These are phyloP conservation scores for Lactarius hengduanensis DNA, from an alignment of 768 basidiomycete species.

Conservation along the genomic window DNA sequence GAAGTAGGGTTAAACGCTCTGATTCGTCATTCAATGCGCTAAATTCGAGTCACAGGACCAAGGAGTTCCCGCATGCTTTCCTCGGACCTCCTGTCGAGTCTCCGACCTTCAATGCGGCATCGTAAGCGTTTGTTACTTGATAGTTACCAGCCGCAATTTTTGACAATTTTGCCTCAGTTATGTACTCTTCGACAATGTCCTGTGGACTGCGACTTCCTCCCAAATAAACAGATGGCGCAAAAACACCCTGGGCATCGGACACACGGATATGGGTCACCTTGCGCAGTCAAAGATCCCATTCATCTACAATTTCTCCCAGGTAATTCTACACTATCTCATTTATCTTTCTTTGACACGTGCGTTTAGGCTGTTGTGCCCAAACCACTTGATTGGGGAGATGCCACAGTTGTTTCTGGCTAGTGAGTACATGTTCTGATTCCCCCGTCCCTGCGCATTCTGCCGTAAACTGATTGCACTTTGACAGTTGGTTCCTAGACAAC, in stretches of 20 bases:
- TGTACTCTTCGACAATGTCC: constrained; percentile 62
- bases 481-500: constrained; percentile 65
- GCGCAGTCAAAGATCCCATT: constrained; percentile 59
- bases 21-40: not conserved
- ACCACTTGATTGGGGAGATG: constrained; percentile 66
- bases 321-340: constrained; percentile 23
- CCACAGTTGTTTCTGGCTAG: constrained; percentile 55
- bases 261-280: constrained; percentile 59
- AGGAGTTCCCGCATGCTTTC: constrained; percentile 65
- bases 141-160: not conserved
- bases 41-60: constrained; percentile 39
- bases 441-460: not conserved
- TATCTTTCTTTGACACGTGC: constrained; percentile 1
- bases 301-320: constrained; percentile 65
- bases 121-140: constrained; percentile 38
- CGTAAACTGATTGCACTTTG: constrained; percentile 10
- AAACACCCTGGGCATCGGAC: constrained; percentile 45
- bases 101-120: constrained; percentile 58
- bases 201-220: constrained; percentile 64
- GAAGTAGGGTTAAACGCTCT: constrained; percentile 38
- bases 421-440: constrained; percentile 32
- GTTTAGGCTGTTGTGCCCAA: constrained; percentile 57
- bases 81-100: constrained; percentile 61
- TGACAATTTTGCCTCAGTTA: constrained; percentile 39
- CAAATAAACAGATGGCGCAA: constrained; percentile 68